Percentiles rank a stretch among this genome's conserved stretches.
These are phyloP conservation scores for Geotrichum carabidarum DNA, from an alignment of 1,139 yeast species.

Conservation along the genomic window DNA sequence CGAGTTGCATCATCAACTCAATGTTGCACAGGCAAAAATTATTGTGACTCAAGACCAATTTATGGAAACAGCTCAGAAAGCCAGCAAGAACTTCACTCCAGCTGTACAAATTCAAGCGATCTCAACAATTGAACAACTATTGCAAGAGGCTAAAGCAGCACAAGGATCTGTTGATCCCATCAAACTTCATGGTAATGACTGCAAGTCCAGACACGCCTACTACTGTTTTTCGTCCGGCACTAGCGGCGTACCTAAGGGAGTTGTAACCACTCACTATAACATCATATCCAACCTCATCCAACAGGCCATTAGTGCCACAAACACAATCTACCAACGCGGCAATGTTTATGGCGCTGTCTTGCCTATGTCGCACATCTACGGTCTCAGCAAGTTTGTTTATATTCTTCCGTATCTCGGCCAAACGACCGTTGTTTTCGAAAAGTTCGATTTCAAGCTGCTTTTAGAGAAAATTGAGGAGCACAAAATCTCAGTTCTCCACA, in stretches of 20 bases:
- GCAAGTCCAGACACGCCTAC: conserved; percentile 18
- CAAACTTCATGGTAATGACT: conserved; percentile 3
- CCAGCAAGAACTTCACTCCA: conserved; percentile 21
- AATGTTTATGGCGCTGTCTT: conserved; percentile 24
- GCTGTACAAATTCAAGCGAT: conserved; percentile 2
- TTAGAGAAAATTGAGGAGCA: conserved; percentile 28
- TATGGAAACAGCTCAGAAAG: conserved; percentile 29
- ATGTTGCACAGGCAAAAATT: conserved; percentile 31
- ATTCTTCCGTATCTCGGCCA: conserved; percentile 25
- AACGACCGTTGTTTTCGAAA: conserved; percentile 30
- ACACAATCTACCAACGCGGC: conserved; percentile 7
- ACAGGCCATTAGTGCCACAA: conserved; percentile 11
- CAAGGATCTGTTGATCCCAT: conserved; percentile 12
- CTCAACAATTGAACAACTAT: conserved; percentile 6
- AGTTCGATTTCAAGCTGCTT: conserved; percentile 31
- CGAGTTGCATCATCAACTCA: conserved; percentile 38
- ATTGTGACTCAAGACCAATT: conserved; percentile 29
- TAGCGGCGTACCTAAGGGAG: conserved; percentile 57
- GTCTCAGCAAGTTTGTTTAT: conserved; percentile 30
- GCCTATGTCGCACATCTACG: conserved; percentile 38
- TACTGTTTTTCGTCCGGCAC: conserved; percentile 58
- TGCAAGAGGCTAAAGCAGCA: conserved; percentile 3
- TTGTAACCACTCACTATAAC: conserved; percentile 46
- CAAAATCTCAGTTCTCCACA: conserved; percentile 27
- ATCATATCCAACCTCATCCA: conserved; percentile 26